phyloP scores from a whole-genome alignment of 2,329 filamentous ascomycete genomes.

The Fusarium dlaminii region DNA sequence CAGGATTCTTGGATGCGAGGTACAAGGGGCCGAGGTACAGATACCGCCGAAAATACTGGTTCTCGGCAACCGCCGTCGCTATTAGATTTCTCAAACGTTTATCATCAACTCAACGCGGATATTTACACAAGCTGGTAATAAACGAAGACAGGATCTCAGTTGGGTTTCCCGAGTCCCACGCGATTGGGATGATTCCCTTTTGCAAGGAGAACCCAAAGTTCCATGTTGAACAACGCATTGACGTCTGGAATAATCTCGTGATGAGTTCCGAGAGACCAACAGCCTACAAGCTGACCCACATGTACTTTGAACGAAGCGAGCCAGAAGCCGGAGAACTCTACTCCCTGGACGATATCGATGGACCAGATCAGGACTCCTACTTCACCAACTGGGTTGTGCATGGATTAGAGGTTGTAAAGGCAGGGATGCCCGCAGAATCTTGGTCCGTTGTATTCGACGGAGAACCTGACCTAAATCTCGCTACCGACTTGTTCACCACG shows the following conservation, averaged over 20 bases:
- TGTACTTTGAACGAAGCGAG: not conserved
- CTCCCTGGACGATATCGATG: accelerated
- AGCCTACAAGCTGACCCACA: accelerated
- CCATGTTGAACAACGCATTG: not conserved
- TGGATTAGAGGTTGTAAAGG: not conserved
- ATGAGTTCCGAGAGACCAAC: accelerated
- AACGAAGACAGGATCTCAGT: not conserved
- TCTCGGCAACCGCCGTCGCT: constrained; percentile 1
- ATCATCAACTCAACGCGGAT: not conserved
- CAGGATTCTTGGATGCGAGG: accelerated
- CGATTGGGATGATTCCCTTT: constrained; percentile 7
- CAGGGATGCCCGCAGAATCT: not conserved
- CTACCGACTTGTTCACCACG: not conserved
- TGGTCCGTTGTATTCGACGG: constrained; percentile 6
- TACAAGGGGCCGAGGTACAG: not conserved
- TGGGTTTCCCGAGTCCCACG: not conserved
- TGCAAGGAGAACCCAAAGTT: constrained; percentile 14
- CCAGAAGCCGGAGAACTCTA: accelerated
- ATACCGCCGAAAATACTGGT: not conserved
- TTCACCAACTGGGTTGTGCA: not conserved
- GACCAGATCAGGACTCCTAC: accelerated
- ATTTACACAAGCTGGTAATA: not conserved
- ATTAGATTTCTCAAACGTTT: not conserved
- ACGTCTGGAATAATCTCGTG: not conserved
- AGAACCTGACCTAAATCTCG: not conserved